Evolutionary conservation across 164 flowering plant genomes (phyloP), one percentile per base, ranked within the genome.

Genomic region (Litsea cubeba): DNA sequence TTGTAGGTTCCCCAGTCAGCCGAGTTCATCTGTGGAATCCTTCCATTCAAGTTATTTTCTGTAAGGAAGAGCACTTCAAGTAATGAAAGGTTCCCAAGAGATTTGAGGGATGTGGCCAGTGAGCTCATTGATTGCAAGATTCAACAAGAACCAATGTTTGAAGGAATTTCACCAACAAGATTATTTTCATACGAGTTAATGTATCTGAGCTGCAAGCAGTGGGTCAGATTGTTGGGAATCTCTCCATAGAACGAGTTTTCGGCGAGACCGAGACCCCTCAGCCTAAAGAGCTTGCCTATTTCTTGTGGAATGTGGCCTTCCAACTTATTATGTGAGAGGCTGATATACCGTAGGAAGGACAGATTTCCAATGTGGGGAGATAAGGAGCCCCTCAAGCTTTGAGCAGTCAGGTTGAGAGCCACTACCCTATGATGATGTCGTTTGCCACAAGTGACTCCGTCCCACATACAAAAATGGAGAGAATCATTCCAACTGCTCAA

Each of bases 291-390:
- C 10, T 73, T 71, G 23, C 81, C 77, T 3, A 85, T 68, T 71
- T 80, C 49, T 12, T 50, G 12, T 2, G 90, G 87, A 71, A 87
- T 15, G 11, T 68, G 6, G 15, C 87, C 88, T 1, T 10, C 15
- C 0, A 87, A 69, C 11, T 54, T 50, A 74, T 87, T 87, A 40
- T 76, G 51, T 28, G 76, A 79, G 5, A 87, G 81, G 12, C 81
- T 62, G 60, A 87, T 79, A n/a, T 75, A 72, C 22, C 40, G 14
- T 3, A 87, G 87, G 70, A 79, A 84, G 17, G 86, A 77, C 46
- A 87, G 81, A 25, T 87, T 87, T 10, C 80, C 86, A 12, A 84
- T 67, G 20, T 71, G 71, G 1, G 90, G 86, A 68, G 74, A 75
- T 12, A 87, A 65, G 28, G 81, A 1, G 11, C 87, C 87, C 0